These are phyloP conservation scores for Secale cereale DNA, from an alignment of 176 grass and related monocot species.

Conservation along the genomic window DNA sequence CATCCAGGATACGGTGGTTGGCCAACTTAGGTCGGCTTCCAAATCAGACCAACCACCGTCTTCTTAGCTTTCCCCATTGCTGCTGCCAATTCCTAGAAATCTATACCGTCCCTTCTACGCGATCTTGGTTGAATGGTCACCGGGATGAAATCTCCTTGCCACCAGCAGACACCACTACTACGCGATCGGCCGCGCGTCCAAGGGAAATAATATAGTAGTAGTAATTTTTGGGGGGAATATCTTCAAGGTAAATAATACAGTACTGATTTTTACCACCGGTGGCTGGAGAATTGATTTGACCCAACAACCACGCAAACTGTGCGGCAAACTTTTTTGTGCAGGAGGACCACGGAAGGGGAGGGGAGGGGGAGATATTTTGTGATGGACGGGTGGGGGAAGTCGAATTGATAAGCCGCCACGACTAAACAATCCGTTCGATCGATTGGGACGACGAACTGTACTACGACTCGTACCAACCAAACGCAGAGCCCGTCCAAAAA, in stretches of 20 bases:
- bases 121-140: slow-evolving; percentile 19
- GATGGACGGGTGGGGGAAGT: background rate
- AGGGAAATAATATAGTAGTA: too few relatives aligned
- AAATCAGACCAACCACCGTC: slow-evolving; percentile 31
- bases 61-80: background rate
- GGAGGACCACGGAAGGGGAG: background rate
- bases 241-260: background rate
- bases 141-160: slow-evolving; percentile 11
- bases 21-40: slow-evolving; percentile 37
- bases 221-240: too few relatives aligned
- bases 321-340: background rate
- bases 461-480: background rate
- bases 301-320: background rate
- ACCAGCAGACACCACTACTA: background rate
- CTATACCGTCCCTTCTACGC: background rate
- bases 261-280: background rate
- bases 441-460: background rate
- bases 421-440: background rate
- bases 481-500: background rate
- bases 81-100: slow-evolving; percentile 20
- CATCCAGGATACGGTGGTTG: slow-evolving; percentile 37
- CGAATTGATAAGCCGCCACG: background rate
- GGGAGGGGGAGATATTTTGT: background rate
- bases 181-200: background rate
- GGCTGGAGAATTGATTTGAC: background rate